Evolutionary conservation across 345 rosid genomes (phyloP), one percentile per base, ranked within the genome.

Genomic region (Corchorus capsularis): DNA sequence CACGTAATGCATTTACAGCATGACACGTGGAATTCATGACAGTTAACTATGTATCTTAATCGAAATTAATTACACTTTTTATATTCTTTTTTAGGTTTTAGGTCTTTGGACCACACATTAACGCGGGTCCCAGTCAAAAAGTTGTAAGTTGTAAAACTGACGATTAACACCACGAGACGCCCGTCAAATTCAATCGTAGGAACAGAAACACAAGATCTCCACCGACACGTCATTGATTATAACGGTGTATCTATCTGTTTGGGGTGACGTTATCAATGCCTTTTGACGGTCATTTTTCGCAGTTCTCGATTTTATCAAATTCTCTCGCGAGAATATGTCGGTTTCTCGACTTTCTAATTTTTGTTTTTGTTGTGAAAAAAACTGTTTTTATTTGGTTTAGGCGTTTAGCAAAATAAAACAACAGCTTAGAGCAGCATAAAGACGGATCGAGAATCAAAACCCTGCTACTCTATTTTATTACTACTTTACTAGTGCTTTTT

Each of bases 71-170:
- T 3, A 27, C 27, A 27, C 27, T 27, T 27, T 27, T 27, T 1
- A 39, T 20, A 3, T 71, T 70, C 1, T 35, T 2, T 6, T 8
- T 53, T 5, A 17, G n/a, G 14, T 53, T 53, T 53, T 6, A 34
- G 47, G 56, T 27, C 13, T 27, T 27, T 49, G 39, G 73, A 69
- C 19, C 63, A 55, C 5, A 16, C 32, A 20, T 19, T 1, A 17
- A 3, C 10, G 41, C 54, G 57, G 80, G 76, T 3, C 72, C 80
- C 72, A 67, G 3, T 7, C 20, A 66, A 39, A 62, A 34, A 11
- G 17, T 27, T 27, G 1, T 35, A 63, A 13, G 35, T 34, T 37
- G 2, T 13, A 8, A 53, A 64, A 60, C 54, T 41, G 13, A 60
- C 57, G 6, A 39, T 8, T 22, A 15, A 41, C 35, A 37, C 32